Evolutionary conservation across 768 basidiomycete species (phyloP).

Genomic region (Tricholoma saponaceum): DNA sequence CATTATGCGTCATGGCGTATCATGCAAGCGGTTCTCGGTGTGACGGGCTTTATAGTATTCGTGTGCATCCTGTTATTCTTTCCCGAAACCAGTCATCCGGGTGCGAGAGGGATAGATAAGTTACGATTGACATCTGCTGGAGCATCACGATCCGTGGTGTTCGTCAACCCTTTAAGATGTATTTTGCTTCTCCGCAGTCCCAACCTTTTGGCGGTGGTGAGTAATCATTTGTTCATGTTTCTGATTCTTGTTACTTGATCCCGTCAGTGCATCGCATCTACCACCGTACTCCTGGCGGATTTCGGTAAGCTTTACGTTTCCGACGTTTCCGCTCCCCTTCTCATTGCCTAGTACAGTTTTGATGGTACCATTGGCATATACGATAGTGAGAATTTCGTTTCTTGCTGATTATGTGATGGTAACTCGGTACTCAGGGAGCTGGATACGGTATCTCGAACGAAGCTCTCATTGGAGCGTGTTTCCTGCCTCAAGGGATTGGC

Average conservation of each 20-base stretch:
- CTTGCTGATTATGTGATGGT: neutral
- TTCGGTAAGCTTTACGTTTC: conserved; percentile 27
- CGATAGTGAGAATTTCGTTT: conserved; percentile 42
- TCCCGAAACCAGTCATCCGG: conserved; percentile 70
- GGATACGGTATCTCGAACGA: conserved; percentile 54
- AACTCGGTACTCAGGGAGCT: conserved; percentile 38
- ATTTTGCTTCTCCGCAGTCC: conserved; percentile 54
- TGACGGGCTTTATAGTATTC: conserved; percentile 35
- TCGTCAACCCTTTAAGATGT: conserved; percentile 57
- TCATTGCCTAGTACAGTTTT: conserved; percentile 37
- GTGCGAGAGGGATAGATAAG: conserved; percentile 51
- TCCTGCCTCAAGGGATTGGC: conserved; percentile 56
- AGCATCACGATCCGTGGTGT: conserved; percentile 27
- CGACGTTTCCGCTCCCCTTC: conserved; percentile 9
- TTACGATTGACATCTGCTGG: conserved; percentile 15
- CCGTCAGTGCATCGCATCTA: conserved; percentile 25
- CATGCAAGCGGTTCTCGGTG: conserved; percentile 46
- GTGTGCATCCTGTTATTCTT: conserved; percentile 39
- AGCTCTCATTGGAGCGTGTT: conserved; percentile 55
- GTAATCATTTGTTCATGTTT: conserved; percentile 15
- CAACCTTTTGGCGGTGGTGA: conserved; percentile 50
- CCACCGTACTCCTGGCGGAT: conserved; percentile 32
- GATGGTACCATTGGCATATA: conserved; percentile 60
- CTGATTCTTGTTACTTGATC: neutral
- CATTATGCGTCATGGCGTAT: conserved; percentile 65